phyloP scores from a whole-genome alignment of 495 filamentous ascomycete species.

The Penicillium crystallinum region DNA sequence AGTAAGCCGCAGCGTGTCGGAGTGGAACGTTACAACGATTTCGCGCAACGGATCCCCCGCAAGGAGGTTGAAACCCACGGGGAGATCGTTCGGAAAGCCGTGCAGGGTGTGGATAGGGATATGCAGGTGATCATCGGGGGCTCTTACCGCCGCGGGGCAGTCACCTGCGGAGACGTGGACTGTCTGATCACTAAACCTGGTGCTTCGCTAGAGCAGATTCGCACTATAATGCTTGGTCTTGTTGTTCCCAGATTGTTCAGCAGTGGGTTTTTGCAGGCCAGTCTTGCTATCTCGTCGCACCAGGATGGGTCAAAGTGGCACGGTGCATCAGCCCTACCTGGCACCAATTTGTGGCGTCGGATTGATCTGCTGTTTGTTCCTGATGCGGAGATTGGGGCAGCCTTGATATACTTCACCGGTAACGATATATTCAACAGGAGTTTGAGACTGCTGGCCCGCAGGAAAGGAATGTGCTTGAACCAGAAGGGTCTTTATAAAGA shows the following conservation, averaged over 20 bases:
- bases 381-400: constrained; percentile 74
- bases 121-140: constrained; percentile 72
- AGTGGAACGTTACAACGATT: constrained; percentile 76
- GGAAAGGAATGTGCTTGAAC: constrained; percentile 81
- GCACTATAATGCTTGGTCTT: constrained; percentile 55
- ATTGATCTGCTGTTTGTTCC: constrained; percentile 89
- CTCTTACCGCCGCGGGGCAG: constrained; percentile 78
- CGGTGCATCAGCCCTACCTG: constrained; percentile 69
- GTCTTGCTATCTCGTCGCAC: constrained; percentile 42
- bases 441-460: constrained; percentile 74
- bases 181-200: constrained; percentile 72
- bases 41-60: constrained; percentile 76
- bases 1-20: constrained; percentile 72
- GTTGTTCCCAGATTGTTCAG: constrained; percentile 59
- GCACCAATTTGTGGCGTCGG: constrained; percentile 59
- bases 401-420: constrained; percentile 91
- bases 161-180: constrained; percentile 76
- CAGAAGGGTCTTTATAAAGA: constrained; percentile 77
- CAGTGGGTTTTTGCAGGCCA: constrained; percentile 55
- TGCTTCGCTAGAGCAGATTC: constrained; percentile 52
- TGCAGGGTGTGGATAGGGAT: constrained; percentile 54
- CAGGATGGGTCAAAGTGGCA: constrained; percentile 73
- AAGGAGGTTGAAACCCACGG: constrained; percentile 69
- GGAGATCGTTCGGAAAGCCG: constrained; percentile 57
- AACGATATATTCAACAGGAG: constrained; percentile 96